Evolutionary conservation across 768 basidiomycete species (phyloP), one percentile per base, ranked within the genome.

Genomic region (Lentinula guzmanii): DNA sequence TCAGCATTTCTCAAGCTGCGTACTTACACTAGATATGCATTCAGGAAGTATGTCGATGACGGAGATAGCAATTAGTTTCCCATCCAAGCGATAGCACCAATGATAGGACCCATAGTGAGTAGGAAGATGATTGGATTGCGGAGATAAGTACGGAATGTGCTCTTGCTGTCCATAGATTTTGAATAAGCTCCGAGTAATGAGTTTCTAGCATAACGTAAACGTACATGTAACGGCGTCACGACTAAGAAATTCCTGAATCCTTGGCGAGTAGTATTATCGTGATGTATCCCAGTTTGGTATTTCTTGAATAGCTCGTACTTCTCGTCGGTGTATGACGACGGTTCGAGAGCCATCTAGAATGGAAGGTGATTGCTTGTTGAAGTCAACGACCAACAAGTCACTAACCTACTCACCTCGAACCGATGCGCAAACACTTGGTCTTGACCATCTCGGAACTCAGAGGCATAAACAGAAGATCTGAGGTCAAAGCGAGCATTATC

Each of bases 81-180:
- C 91, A 66, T 98, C 90, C 28, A 98, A 71, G 63, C 84, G 81
- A 69, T 96, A 97, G 48, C 93, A 74, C 66, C 94, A 93, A 68
- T 98, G 96, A 71, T 93, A 92, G 24, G 92, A 89, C n/a, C 96
- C 96, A 72, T 93, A 98, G 15, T 82, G 74, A n/a, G 62, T 68
- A 0, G 95, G 94, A 9, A 96, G 78, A 67, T 88, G 80, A 2
- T 63, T 61, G 16, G 86, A 83, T 0, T 79, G 80, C 0, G 70
- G 55, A 1, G 68, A 72, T 5, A 74, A 61, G 69, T 90, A 93
- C 15, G 78, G 79, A 65, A 91, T 94, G 24, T 79, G 74, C 67
- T 84, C 80, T 59, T 66, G 58, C 91, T 93, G 61, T 10, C 18
- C 33, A 45, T 16, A 39, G 28, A 39, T 2, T 16, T 18, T 28